These are phyloP conservation scores for Dichotomocladium elegans DNA, from an alignment of 371 early-diverging fungal genomes.

Conservation along the genomic window DNA sequence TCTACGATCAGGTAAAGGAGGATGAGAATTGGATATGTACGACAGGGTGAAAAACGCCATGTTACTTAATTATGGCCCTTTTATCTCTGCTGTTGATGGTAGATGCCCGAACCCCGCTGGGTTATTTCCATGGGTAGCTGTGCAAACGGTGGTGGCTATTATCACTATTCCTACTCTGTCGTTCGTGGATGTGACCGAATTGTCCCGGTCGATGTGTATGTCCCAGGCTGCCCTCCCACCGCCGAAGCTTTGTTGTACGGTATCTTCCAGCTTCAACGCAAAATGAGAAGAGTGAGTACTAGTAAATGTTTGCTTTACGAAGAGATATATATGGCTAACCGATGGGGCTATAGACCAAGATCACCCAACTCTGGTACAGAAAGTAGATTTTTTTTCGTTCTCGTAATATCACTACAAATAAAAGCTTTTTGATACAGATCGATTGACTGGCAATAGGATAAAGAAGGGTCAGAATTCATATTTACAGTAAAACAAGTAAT, in stretches of 20 bases:
- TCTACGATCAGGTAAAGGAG: constrained; percentile 81
- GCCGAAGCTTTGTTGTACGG: constrained; percentile 96
- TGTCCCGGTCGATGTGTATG: constrained; percentile 96
- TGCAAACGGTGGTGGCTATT: constrained; percentile 98
- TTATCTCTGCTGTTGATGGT: background rate
- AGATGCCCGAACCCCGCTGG: constrained; percentile 98
- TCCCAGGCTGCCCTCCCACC: constrained; percentile 98
- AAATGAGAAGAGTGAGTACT: constrained; percentile 75
- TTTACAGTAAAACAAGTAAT: no score
- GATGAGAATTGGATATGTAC: background rate
- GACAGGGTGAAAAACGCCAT: no score
- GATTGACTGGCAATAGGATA: no score
- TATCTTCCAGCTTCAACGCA: constrained; percentile 96
- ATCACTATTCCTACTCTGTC: constrained; percentile 97
- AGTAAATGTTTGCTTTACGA: no score
- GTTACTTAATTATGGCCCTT: no score
- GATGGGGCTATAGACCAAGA: constrained; percentile 32
- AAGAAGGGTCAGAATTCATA: no score
- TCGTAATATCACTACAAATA: no score
- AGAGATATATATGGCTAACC: background rate
- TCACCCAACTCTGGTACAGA: constrained; percentile 57
- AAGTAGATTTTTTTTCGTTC: constrained; percentile 41
- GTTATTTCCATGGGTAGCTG: constrained; percentile 98
- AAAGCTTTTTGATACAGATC: no score
- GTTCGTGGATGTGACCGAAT: constrained; percentile 95